Conservation (phyloP, 2,329 filamentous ascomycete species). For the Talaromyces verruculosus region DNA sequence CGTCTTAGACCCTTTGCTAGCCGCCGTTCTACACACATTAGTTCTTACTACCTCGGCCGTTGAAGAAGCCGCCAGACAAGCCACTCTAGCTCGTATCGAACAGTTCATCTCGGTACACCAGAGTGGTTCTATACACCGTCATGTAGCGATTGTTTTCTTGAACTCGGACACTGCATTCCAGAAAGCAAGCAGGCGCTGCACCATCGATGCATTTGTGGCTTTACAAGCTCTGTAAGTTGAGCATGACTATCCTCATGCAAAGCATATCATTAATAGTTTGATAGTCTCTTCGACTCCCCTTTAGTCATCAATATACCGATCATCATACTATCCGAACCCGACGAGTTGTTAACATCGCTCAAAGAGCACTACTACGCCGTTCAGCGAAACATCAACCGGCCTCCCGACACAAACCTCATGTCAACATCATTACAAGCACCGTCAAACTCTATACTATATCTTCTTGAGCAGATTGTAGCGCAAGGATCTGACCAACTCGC, state of each 20-base stretch:
- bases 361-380: constrained; percentile 39
- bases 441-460: constrained; percentile 23
- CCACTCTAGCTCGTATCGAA: constrained; percentile 26
- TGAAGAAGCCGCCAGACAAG: constrained; percentile 21
- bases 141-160: constrained; percentile 28
- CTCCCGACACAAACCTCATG: neutral
- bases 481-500: constrained; percentile 25
- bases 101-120: constrained; percentile 18
- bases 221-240: constrained; percentile 30
- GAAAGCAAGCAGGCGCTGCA: constrained; percentile 25
- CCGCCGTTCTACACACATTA: constrained; percentile 24
- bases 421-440: neutral
- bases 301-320: constrained; percentile 27
- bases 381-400: constrained; percentile 26
- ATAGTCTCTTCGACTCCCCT: constrained; percentile 26
- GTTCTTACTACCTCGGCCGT: constrained; percentile 27
- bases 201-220: constrained; percentile 25
- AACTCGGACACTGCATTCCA: constrained; percentile 27
- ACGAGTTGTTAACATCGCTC: constrained; percentile 26
- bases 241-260: neutral
- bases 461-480: constrained; percentile 27
- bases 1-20: neutral
- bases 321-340: constrained; percentile 35
- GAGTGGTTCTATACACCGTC: constrained; percentile 1
- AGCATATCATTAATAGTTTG: neutral